Evolutionary conservation across 352 stramenopile species (phyloP).

Genomic region (Phytophthora europaea): DNA sequence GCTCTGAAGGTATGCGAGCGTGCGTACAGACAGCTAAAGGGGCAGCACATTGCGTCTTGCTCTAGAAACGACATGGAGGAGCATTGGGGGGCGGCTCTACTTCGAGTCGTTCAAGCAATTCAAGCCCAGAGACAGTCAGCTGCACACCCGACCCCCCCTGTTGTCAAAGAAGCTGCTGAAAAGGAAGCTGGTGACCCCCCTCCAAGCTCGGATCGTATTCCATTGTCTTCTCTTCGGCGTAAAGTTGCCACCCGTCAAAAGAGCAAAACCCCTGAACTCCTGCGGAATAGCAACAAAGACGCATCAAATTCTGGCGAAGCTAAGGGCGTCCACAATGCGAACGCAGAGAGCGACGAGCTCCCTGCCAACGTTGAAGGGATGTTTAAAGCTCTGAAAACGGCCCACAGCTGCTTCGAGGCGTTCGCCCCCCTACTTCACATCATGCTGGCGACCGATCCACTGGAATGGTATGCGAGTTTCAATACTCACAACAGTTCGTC

Average conservation of each 20-base stretch:
- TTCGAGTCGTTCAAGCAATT: conserved; percentile 14
- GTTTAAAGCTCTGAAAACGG: conserved; percentile 37
- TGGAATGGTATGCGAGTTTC: conserved; percentile 39
- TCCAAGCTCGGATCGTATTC: neutral
- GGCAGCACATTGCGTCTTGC: neutral
- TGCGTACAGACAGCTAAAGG: conserved; percentile 19
- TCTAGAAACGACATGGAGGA: conserved; percentile 27
- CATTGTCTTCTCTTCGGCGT: neutral
- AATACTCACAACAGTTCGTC: neutral
- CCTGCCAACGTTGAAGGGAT: conserved; percentile 22
- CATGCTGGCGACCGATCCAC: conserved; percentile 37
- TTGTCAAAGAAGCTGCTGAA: neutral
- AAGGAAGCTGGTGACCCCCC: neutral
- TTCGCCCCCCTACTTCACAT: conserved; percentile 53
- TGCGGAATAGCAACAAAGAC: neutral
- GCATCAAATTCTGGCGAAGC: neutral
- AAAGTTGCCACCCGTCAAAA: neutral
- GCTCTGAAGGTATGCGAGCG: conserved; percentile 16
- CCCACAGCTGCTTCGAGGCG: conserved; percentile 46
- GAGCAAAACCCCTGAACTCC: neutral
- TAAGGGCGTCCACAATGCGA: neutral
- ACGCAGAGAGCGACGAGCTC: conserved; percentile 6
- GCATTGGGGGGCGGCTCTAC: conserved; percentile 26
- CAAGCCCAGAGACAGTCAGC: neutral
- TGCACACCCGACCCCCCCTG: neutral